Evolutionary conservation across 1,139 yeast species (phyloP), one percentile per base, ranked within the genome.

Genomic region (Kodamaea derodonti): DNA sequence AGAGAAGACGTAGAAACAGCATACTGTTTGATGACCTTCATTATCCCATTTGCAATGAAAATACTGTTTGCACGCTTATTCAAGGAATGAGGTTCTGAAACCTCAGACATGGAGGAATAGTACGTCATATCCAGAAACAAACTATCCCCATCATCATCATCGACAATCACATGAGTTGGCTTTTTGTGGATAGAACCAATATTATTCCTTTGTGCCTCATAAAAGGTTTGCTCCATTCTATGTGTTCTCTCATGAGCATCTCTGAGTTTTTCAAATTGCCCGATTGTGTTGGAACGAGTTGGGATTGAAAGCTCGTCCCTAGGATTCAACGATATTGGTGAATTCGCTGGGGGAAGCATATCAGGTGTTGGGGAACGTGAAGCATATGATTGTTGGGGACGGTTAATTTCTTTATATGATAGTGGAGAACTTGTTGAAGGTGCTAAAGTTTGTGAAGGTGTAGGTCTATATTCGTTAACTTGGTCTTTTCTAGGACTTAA

Each of bases 111-210:
- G 34, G 32, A 34, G 7, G 35, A 32, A 24, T 30, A 29, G 23
- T 30, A 26, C 9, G 38, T 32, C 34, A 34, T 15, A 22, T 45
- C 45, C 6, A 57, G 54, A 31, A 56, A 54, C 27, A 58, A 42
- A 35, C 59, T 54, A 34, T 58, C 61, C 11, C 41, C 40, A 25
- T 48, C 51, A 16, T 47, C 49, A 17, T 49, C 49, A n/a, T 41
- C 36, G 6, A 45, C 39, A 14, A 42, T 29, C 25, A 42, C 31
- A 22, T 36, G 42, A 10, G 48, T 41, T 13, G 43, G 35, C 12
- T 37, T 29, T 31, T 27, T 40, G 32, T 14, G 32, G 7, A 24
- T 24, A 10, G 28, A 25, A 31, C 15, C 14, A 25, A n/a, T 34
- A 32, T 30, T 18, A 29, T 24, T 28, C 15, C 35, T 33, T 14